Conservation (phyloP, 768 basidiomycete species). For the Obba rivulosa region DNA sequence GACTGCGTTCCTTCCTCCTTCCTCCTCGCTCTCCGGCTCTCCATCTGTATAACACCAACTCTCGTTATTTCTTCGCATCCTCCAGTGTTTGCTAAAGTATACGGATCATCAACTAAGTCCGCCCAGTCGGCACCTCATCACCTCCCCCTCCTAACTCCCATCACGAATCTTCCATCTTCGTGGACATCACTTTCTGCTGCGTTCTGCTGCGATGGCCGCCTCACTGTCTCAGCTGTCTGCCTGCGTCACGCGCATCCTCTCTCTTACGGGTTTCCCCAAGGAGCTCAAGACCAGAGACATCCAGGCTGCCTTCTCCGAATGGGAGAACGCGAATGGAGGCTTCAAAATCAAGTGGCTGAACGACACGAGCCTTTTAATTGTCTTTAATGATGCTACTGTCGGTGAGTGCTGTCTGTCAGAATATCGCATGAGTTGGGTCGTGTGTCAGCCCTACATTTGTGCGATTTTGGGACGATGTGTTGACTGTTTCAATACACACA, state of each 20-base stretch:
- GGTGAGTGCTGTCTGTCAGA: conserved; percentile 53
- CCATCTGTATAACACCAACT: conserved; percentile 21
- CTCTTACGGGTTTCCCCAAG: conserved; percentile 86
- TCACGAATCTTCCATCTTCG: conserved; percentile 6
- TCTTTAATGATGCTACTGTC: conserved; percentile 84
- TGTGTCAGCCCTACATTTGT: conserved; percentile 1
- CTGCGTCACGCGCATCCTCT: conserved; percentile 93
- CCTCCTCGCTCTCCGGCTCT: conserved; percentile 8
- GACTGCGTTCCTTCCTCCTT: conserved; percentile 11
- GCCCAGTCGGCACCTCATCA: conserved; percentile 8
- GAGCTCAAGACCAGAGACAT: conserved; percentile 98
- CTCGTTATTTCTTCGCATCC: conserved; percentile 11
- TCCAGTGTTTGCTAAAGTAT: conserved; percentile 12
- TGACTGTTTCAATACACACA: conserved; percentile 25
- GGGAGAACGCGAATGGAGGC: conserved; percentile 80
- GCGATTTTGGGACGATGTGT: neutral
- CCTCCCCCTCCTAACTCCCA: conserved; percentile 13
- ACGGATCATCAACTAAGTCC: conserved; percentile 12
- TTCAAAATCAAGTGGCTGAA: conserved; percentile 99
- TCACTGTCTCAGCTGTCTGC: conserved; percentile 83
- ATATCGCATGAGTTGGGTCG: neutral
- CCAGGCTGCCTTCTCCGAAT: conserved; percentile 84
- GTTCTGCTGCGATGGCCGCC: conserved; percentile 47
- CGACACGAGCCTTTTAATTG: conserved; percentile 91
- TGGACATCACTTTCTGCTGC: conserved; percentile 8